Percentiles rank a stretch among this genome's conserved stretches.
Conservation (phyloP, 1,139 yeast species). For the Casaregolazyma suthepensis region DNA sequence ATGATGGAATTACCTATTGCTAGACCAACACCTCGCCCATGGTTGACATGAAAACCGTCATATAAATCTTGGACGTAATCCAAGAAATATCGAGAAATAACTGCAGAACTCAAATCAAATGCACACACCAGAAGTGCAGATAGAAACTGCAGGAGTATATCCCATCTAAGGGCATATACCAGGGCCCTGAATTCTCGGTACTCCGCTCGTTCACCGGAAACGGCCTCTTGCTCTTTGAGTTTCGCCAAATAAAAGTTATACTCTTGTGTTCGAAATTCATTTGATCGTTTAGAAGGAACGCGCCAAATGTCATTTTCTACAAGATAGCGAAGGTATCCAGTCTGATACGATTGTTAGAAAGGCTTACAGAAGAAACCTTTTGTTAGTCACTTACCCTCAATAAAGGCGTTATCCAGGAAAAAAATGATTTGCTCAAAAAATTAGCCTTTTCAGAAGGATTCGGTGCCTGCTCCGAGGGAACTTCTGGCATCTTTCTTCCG, state of each 20-base stretch:
- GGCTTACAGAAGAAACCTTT: background rate
- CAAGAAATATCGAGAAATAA: constrained; percentile 11
- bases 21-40: constrained; percentile 14
- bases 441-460: constrained; percentile 10
- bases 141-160: background rate
- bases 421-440: constrained; percentile 9
- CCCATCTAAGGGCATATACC: constrained; percentile 6
- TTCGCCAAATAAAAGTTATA: constrained; percentile 1
- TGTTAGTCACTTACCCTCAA: constrained; percentile 7
- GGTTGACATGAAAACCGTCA: constrained; percentile 6
- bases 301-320: constrained; percentile 14
- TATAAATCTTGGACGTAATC: constrained; percentile 11
- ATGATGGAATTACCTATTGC: constrained; percentile 11
- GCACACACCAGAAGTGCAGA: background rate
- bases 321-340: constrained; percentile 13
- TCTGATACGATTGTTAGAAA: constrained; percentile 1
- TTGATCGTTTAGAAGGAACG: constrained; percentile 5
- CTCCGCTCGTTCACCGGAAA: constrained; percentile 4
- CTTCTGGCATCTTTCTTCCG: constrained; percentile 10
- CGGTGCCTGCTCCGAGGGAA: constrained; percentile 6
- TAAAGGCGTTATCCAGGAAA: constrained; percentile 14
- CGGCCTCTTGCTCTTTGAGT: background rate
- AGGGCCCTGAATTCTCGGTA: constrained; percentile 11
- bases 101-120: constrained; percentile 6
- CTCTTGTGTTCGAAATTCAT: constrained; percentile 2